Evolutionary conservation across 2,329 filamentous ascomycete genomes (phyloP).

Genomic region (Talaromyces amestolkiae): DNA sequence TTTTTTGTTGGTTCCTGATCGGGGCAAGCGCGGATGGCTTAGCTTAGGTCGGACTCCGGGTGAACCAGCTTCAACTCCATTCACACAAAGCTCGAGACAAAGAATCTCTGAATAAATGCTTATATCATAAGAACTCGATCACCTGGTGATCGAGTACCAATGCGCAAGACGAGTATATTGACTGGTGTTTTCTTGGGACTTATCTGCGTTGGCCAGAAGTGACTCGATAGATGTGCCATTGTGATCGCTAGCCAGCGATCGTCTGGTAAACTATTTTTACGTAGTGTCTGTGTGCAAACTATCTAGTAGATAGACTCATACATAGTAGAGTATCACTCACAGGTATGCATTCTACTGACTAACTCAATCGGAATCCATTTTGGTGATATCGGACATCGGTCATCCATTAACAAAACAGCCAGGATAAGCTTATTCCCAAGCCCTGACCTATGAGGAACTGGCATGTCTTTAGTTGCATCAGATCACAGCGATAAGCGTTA

Average conservation of each 20-base stretch:
- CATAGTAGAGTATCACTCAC: background rate
- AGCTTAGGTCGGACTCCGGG: conserved; percentile 3
- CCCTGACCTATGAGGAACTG: background rate
- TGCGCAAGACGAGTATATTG: background rate
- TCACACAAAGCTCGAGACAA: background rate
- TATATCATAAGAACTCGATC: background rate
- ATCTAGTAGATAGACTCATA: background rate
- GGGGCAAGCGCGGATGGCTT: conserved; percentile 4
- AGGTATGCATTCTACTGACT: background rate
- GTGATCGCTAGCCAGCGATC: background rate
- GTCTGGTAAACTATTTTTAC: background rate
- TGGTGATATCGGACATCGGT: background rate
- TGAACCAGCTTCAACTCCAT: background rate
- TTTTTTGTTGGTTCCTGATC: background rate
- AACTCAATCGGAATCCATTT: background rate
- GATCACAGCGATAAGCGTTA: background rate
- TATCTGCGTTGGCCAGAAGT: background rate
- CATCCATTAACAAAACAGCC: background rate
- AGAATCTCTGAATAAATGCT: background rate
- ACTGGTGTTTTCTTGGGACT: background rate
- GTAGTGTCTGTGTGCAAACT: background rate
- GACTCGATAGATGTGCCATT: background rate
- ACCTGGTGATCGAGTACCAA: background rate
- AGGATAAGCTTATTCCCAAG: background rate
- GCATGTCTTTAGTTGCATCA: background rate